Evolutionary conservation across 2,329 filamentous ascomycete species (phyloP), one percentile per base, ranked within the genome.

Genomic region (Gnomoniopsis smithogilvyi): DNA sequence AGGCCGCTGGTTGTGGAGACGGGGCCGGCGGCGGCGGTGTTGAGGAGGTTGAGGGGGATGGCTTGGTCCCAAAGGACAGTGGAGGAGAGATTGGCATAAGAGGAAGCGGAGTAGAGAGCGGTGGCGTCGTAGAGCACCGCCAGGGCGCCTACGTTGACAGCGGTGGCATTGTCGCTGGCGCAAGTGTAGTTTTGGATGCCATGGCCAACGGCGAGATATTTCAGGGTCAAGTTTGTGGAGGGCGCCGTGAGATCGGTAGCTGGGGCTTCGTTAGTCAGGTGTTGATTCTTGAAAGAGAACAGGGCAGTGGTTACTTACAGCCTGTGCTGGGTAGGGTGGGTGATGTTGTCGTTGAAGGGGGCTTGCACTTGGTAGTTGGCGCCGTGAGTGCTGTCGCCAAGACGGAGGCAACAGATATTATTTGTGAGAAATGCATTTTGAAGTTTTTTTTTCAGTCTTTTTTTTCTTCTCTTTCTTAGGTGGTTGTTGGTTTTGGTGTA

Each of bases 161-260:
- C 73, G 0, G 66, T 64, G 2, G 69, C 70, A 11, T 72, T 69
- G 17, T 67, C 60, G n/a, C 66, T 58, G 33, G 66, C 69, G 72
- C 86, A 89, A 41, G 83, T 86, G 76, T 89, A 89, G 79, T 89
- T 89, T 67, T 89, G 86, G 66, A 86, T 81, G 59, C 86, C 86
- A 65, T 86, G 80, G 64, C 86, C 86, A 46, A 89, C 73, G 58
- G 78, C 79, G 62, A 89, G 81, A 73, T 80, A 74, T 68, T 82
- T 79, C 41, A 86, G 73, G 6, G 69, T 68, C 47, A 75, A 66
- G 62, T 67, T 67, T 11, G 72, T 62, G 2, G 78, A 64, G 1
- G 76, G 76, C 3, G 70, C 60, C n/a, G 76, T 69, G 30, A 85
- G 79, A 54, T 83, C 74, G 24, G 66, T 67, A 41, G 69, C 76